Evolutionary conservation across 2,329 filamentous ascomycete genomes (phyloP).

Genomic region (Ceratocystis huliohia): DNA sequence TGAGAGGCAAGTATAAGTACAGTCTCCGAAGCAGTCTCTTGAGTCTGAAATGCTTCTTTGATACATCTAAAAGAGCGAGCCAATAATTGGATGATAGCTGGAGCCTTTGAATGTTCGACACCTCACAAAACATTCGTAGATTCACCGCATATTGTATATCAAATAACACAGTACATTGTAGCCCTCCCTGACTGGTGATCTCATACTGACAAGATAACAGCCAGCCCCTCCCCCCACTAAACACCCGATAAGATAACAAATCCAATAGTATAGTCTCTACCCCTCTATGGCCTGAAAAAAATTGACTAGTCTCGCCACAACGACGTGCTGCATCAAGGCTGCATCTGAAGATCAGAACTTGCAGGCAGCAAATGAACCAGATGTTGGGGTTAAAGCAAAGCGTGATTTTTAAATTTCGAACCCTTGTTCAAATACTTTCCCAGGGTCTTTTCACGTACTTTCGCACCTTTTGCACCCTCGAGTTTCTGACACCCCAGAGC

Average conservation of each 20-base stretch:
- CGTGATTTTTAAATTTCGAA: slow-evolving; percentile 8
- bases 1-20: slow-evolving; percentile 8
- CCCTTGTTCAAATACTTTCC: slow-evolving; percentile 13
- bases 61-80: too few relatives aligned
- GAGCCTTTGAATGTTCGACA: neutral
- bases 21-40: neutral
- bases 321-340: neutral
- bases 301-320: neutral
- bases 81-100: too few relatives aligned
- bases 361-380: slow-evolving; percentile 25
- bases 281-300: slow-evolving; percentile 10
- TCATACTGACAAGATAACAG: neutral
- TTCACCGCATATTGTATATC: neutral
- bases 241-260: slow-evolving; percentile 13
- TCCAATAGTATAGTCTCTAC: neutral
- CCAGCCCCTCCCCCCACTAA: neutral
- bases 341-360: neutral
- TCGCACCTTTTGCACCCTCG: slow-evolving; percentile 7
- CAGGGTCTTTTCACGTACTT: slow-evolving; percentile 10
- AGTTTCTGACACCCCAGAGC: slow-evolving; percentile 25
- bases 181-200: neutral
- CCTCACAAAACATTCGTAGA: neutral
- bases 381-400: slow-evolving; percentile 20
- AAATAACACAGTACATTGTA: neutral
- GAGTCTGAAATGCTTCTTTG: neutral